Conservation (phyloP, 495 filamentous ascomycete species). For the Podospora conica region DNA sequence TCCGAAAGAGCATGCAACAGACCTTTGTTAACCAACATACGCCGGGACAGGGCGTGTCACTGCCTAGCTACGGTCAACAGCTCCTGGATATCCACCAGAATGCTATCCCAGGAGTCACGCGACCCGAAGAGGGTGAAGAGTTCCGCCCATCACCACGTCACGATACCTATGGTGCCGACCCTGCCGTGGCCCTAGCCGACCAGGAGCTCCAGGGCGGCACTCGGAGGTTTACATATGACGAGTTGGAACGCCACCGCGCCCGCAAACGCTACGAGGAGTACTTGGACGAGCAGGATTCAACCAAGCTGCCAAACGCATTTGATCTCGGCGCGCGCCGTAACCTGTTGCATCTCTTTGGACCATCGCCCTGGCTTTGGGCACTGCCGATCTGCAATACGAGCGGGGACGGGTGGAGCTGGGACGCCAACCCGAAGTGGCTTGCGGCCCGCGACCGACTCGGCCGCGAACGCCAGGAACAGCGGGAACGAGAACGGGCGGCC, state of each 20-base stretch:
- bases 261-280: conserved; percentile 78
- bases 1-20: conserved; percentile 62
- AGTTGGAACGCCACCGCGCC: conserved; percentile 62
- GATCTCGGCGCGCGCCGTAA: conserved; percentile 78
- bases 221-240: conserved; percentile 55
- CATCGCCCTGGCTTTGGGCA: conserved; percentile 59
- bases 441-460: conserved; percentile 58
- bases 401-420: conserved; percentile 95
- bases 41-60: conserved; percentile 38
- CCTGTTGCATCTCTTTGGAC: conserved; percentile 76
- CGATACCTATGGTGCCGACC: conserved; percentile 4
- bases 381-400: conserved; percentile 78
- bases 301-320: conserved; percentile 86
- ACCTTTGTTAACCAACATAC: conserved; percentile 49
- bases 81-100: conserved; percentile 78
- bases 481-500: conserved; percentile 48
- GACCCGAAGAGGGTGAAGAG: conserved; percentile 73
- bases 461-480: conserved; percentile 52
- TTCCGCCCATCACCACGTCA: conserved; percentile 16
- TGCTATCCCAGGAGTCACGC: conserved; percentile 70
- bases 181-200: conserved; percentile 27
- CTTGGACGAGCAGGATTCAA: conserved; percentile 77
- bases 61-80: conserved; percentile 66
- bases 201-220: conserved; percentile 44
- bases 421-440: conserved; percentile 66